A percentile compares a stretch with the other conserved stretches of the same genome.
Evolutionary conservation across 192 early-diverging fungal genomes (phyloP).

Genomic region (Backusella mclennaniae): DNA sequence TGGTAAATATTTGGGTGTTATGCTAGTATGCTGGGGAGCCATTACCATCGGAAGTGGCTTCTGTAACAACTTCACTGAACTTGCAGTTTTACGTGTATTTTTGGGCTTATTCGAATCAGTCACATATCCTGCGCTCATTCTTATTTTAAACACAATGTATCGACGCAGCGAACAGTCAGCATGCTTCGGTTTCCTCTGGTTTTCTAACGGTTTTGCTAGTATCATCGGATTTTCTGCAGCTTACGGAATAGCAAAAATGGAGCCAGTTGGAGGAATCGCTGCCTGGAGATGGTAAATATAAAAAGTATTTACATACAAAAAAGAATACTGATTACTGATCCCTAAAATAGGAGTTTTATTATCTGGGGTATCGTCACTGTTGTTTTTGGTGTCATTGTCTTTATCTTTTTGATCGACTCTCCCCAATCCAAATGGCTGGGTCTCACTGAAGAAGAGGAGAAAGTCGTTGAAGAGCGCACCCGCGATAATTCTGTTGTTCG

Average conservation of each 20-base stretch:
- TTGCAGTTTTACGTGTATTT: constrained; percentile 22
- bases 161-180: constrained; percentile 22
- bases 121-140: constrained; percentile 11
- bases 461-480: constrained; percentile 21
- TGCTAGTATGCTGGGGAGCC: constrained; percentile 20
- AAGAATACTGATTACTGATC: not conserved
- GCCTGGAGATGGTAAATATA: constrained; percentile 30
- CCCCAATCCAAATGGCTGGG: not conserved
- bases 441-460: constrained; percentile 19
- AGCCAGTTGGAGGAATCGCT: not conserved
- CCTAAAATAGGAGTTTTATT: constrained; percentile 17
- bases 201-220: constrained; percentile 14
- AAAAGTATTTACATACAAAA: not conserved
- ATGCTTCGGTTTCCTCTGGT: constrained; percentile 5
- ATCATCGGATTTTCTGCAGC: constrained; percentile 1
- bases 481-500: constrained; percentile 19
- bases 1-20: constrained; percentile 11
- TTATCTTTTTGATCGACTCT: constrained; percentile 29
- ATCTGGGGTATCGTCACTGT: constrained; percentile 23
- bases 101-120: constrained; percentile 28
- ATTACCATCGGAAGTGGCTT: constrained; percentile 3
- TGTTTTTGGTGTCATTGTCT: constrained; percentile 8
- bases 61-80: constrained; percentile 12
- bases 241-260: constrained; percentile 20
- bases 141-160: constrained; percentile 23